Percentiles rank a stretch among this genome's conserved stretches.
Conservation (phyloP, 768 basidiomycete genomes). For the Russula emetica region DNA sequence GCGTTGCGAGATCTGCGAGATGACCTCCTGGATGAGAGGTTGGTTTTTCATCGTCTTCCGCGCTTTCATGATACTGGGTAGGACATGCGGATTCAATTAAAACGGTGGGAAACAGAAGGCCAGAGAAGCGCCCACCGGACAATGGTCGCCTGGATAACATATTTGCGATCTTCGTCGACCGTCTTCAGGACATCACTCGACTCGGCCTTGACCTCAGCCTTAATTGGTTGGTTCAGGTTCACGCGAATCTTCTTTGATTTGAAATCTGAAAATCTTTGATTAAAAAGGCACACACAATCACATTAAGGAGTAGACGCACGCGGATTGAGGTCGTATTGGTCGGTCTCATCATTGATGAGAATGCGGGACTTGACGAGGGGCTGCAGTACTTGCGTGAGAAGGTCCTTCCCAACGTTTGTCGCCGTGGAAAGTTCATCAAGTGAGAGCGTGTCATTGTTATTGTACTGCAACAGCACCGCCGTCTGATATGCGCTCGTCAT, state of each 20-base stretch:
- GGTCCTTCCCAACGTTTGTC: conserved; percentile 76
- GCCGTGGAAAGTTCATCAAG: conserved; percentile 74
- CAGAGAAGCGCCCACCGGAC: conserved; percentile 52
- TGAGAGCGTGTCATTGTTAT: conserved; percentile 81
- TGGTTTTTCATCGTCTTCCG: conserved; percentile 96
- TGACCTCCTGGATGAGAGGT: conserved; percentile 82
- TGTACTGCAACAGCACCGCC: conserved; percentile 92
- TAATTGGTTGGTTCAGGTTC: conserved; percentile 87
- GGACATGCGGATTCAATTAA: conserved; percentile 9
- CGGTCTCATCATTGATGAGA: conserved; percentile 80
- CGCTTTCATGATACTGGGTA: conserved; percentile 83
- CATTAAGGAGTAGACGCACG: conserved; percentile 37
- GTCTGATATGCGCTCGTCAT: conserved; percentile 95
- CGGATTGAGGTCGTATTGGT: conserved; percentile 91
- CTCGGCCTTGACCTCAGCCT: conserved; percentile 91
- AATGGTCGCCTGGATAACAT: conserved; percentile 91
- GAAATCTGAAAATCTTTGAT: conserved; percentile 50
- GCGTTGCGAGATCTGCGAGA: conserved; percentile 80
- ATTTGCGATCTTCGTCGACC: conserved; percentile 96
- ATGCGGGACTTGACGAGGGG: conserved; percentile 77
- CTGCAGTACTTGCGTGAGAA: conserved; percentile 64
- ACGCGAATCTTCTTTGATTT: conserved; percentile 93
- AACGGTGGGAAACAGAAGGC: background rate
- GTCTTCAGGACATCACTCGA: conserved; percentile 85
- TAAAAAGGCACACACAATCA: background rate